These are phyloP conservation scores for Lachancea dasiensis DNA, from an alignment of 805 yeast species.

Conservation along the genomic window DNA sequence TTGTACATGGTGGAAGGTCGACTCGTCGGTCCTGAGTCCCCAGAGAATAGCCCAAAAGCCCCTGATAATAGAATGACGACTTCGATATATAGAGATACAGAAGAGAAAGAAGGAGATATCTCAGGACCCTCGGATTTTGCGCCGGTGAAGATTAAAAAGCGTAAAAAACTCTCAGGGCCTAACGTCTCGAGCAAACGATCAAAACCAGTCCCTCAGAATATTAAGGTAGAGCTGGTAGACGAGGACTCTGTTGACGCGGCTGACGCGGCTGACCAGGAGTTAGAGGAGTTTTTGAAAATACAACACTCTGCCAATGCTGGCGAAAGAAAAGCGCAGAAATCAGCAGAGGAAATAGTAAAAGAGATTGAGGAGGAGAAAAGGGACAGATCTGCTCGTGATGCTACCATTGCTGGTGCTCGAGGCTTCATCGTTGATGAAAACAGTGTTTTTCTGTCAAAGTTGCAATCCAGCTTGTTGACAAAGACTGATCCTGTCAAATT, in stretches of 20 bases:
- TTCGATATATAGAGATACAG: conserved; percentile 2
- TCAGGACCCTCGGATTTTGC: conserved; percentile 30
- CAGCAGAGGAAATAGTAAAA: conserved; percentile 27
- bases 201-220: conserved; percentile 28
- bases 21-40: not conserved
- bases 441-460: conserved; percentile 23
- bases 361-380: conserved; percentile 33
- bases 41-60: not conserved
- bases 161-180: conserved; percentile 33
- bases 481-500: not conserved
- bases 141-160: conserved; percentile 37
- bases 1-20: not conserved
- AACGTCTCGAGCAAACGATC: conserved; percentile 31
- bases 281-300: conserved; percentile 22
- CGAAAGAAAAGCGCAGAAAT: conserved; percentile 25
- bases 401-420: conserved; percentile 18
- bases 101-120: conserved; percentile 9
- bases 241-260: conserved; percentile 32
- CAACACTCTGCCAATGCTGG: conserved; percentile 30
- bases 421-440: conserved; percentile 39
- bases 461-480: conserved; percentile 11
- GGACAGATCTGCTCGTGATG: conserved; percentile 16
- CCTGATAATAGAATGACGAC: not conserved
- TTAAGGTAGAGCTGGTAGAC: conserved; percentile 31
- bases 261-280: conserved; percentile 35